Evolutionary conservation across 306 rosid species (phyloP), one percentile per base, ranked within the genome.

Genomic region (Aeschynomene evenia): DNA sequence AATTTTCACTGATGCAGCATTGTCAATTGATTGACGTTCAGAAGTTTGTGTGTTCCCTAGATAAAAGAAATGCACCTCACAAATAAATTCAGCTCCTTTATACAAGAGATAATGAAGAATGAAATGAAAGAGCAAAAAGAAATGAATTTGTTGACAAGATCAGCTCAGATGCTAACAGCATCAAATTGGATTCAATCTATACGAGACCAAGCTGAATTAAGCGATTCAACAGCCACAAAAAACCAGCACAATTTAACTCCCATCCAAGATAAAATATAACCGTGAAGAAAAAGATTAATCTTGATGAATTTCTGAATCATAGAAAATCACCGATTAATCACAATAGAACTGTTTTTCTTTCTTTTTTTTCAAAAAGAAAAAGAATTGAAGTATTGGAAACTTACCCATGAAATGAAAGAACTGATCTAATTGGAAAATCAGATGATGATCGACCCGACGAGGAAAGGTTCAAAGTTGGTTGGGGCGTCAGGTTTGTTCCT

Each of bases 371-470:
- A 6, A 6, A 16, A 39, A 48, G 64, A 29, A 11, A 73, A 1
- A 21, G 42, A 6, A 15, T 61, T 39, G 4, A 76, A 74, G 74
- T 48, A 42, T 2, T 24, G 28, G 52, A 81, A 75, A 58, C 79
- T 63, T 19, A 83, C 85, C 80, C 72, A 74, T 64, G 84, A 86
- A 58, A 75, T 3, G 20, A 9, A 40, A 66, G 53, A 66, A 11
- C 77, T 81, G 94, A 88, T 85, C 90, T 81, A 80, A 43, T 24
- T 42, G 43, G 40, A 56, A 39, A 74, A 79, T 66, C 15, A 64
- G 1, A 63, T 45, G 59, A 48, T 31, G 74, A 20, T 56, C 66
- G 70, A 72, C 26, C 18, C 50, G 57, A 66, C 55, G 56, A 20
- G 75, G 75, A 59, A 72, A 74, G 16, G 11, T 59, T 20, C 63